Evolutionary conservation across 2,329 filamentous ascomycete species (phyloP).

Genomic region (Volutella citrinella): DNA sequence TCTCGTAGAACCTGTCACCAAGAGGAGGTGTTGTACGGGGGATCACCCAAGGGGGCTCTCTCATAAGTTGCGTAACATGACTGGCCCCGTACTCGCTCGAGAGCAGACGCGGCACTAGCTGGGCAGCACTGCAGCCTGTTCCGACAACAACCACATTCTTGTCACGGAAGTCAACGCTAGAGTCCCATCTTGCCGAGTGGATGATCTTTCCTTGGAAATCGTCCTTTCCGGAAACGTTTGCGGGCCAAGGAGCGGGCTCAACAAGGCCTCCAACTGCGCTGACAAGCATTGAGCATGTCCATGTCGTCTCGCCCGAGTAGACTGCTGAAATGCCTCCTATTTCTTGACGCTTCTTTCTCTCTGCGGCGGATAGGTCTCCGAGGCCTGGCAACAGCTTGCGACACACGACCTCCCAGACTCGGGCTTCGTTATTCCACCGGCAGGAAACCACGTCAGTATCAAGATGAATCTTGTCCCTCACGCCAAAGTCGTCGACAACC

Average conservation of each 20-base stretch:
- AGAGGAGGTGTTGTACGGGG: background rate
- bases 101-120: background rate
- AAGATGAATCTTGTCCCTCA: background rate
- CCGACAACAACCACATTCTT: background rate
- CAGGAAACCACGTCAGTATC: background rate
- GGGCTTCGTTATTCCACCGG: background rate
- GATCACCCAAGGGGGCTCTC: background rate
- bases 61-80: background rate
- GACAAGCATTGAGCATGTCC: background rate
- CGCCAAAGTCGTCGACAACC: background rate
- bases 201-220: conserved; percentile 1
- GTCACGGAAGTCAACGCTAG: background rate
- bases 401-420: background rate
- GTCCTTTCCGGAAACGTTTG: background rate
- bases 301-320: background rate
- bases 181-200: conserved; percentile 1
- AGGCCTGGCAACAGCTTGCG: conserved; percentile 1
- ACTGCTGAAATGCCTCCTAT: background rate
- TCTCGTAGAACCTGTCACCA: background rate
- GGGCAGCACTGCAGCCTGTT: background rate
- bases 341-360: background rate
- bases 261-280: background rate
- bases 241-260: conserved; percentile 1
- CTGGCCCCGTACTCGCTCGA: background rate
- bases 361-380: background rate